Evolutionary conservation across 1,284 basidiomycete genomes (phyloP), one percentile per base, ranked within the genome.

Genomic region (Polyporus tsugae): DNA sequence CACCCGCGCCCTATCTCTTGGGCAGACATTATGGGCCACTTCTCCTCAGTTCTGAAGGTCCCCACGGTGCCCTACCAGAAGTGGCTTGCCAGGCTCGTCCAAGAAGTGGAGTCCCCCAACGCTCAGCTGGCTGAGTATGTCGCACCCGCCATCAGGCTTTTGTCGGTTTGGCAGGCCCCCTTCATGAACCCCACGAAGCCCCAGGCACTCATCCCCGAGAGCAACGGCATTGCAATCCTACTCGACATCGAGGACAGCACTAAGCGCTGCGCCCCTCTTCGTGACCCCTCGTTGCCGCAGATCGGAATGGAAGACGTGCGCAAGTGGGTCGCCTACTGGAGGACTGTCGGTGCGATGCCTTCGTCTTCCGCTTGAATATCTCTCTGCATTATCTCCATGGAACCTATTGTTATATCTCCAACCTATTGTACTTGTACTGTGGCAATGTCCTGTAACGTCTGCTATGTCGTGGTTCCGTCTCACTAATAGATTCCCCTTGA

Each of bases 1-100:
- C 59, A 60, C 59, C 59, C 59, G 11, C 59, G 59, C n/a, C 59
- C 59, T 6, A 39, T 60, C 38, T 13, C 22, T 13, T 60, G 59
- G 58, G 33, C 59, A 2, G 59, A 60, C 29, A 33, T 60, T n/a
- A 60, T 60, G 38, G 35, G 41, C 22, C 35, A 39, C 22, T 15
- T 60, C 22, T 25, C 36, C 3, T 25, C 15, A 2, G 22, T 33
- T 22, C 38, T 60, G 6, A 29, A 22, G 29, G 7, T 55, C 25
- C 33, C 53, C 29, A 35, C 33, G 3, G 53, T 55, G 13, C 29
- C 29, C 25, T 55, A 55, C 33, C 29, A 35, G 19, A 35, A 55
- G 53, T 55, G 53, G 53, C 53, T 55, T 1, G 13, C 29, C 53
- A 33, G 49, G 49, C 9, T 52, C 6, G 9, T 29, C 5, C 13